Base-by-base conservation (phyloP, 2,329 filamentous ascomycete species). In the Tympanopsis confertula region DNA sequence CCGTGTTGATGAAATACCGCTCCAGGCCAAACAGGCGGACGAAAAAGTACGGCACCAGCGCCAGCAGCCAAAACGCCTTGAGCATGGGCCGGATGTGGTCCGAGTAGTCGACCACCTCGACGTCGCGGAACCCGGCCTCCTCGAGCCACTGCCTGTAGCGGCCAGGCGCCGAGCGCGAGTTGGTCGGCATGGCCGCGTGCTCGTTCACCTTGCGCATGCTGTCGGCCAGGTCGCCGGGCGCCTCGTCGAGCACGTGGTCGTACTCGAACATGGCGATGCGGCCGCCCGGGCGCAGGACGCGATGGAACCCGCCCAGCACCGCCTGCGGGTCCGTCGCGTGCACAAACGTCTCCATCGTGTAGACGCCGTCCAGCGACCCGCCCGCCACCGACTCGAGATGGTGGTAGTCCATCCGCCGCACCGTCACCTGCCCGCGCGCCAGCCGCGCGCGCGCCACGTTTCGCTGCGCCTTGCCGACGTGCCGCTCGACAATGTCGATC, bases 261-360 rank as follows among this genome's bases (percentile, higher is more conserved):
- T 68, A 68, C 43, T 72, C 67, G 45, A 62, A 58, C 35, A 68
- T 47, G 1, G 56, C 61, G 5, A 72, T 35, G 2, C 53, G 52
- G 1, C 68, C 68, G 19, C 68, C 69, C 2, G 66, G 67, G 18
- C 54, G 53, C 4, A 73, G 50, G 1, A 70, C 43, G 13, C 67
- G 61, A 46, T 56, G 61, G 50, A 73, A 71, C 14, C 63, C 62
- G 4, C 42, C 44, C 2, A 70, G 51, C 2, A 63, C 69, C 5
- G 48, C 50, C 29, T 56, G 44, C 0, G 65, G 61, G 28, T 71
- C 59, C 1, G 62, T 66, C 1, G 69, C 66, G 45, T 74, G 69
- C 0, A 71, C 68, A 35, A 74, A 61, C 0, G 68, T 71, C 49
- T 74, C 68, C 62, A 73, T 68, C 0, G 69, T 73, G 47, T 73